phyloP scores from a whole-genome alignment of 345 rosid species.

The Sonneratia alba region DNA sequence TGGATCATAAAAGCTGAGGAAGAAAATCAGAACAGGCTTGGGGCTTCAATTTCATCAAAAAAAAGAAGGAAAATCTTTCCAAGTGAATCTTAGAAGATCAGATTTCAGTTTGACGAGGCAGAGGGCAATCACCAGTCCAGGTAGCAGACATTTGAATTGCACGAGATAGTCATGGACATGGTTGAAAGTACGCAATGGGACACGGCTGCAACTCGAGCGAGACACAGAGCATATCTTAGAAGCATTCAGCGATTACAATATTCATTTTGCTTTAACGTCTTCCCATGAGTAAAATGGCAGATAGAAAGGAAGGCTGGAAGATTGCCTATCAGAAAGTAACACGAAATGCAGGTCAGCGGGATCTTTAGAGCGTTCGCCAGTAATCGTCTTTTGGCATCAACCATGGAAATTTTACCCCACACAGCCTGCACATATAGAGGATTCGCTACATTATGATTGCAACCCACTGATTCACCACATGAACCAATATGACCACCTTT shows the following conservation, averaged over 20 bases:
- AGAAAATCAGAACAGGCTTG: neutral
- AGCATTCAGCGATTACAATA: neutral
- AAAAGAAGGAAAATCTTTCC: too few relatives aligned
- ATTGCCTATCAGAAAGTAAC: constrained; percentile 88
- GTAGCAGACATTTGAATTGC: constrained; percentile 66
- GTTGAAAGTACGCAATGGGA: constrained; percentile 79
- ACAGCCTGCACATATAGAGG: constrained; percentile 37
- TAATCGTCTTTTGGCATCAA: constrained; percentile 87
- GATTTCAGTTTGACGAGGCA: neutral
- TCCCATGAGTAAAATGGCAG: neutral
- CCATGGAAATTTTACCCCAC: constrained; percentile 92
- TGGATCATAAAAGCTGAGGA: constrained; percentile 66
- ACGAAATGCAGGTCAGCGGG: constrained; percentile 88
- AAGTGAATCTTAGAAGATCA: too few relatives aligned
- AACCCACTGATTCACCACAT: neutral
- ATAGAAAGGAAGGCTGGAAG: neutral
- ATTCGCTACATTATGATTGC: neutral
- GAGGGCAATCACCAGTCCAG: constrained; percentile 52
- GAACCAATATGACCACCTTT: neutral
- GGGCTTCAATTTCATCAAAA: neutral
- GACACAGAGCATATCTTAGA: constrained; percentile 2
- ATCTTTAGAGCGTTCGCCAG: constrained; percentile 76
- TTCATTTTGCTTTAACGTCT: neutral
- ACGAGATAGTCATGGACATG: constrained; percentile 74
- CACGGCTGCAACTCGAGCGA: constrained; percentile 47